Evolutionary conservation across 1,284 basidiomycete genomes (phyloP), one percentile per base, ranked within the genome.

Genomic region (Trichosporon asahii): DNA sequence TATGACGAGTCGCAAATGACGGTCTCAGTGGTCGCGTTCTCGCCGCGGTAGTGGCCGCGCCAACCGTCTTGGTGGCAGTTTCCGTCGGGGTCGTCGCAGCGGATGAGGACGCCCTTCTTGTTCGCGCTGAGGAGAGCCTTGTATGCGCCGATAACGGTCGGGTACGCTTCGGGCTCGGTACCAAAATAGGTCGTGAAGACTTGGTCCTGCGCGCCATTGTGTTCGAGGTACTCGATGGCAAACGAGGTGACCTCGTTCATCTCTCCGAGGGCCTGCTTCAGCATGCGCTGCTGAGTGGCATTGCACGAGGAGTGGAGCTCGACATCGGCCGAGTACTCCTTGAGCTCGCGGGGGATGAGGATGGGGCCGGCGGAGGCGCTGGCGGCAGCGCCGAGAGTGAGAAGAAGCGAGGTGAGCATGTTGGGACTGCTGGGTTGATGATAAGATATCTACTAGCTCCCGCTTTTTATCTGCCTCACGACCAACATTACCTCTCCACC

Each of bases 11-110:
- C 76, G 68, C 80, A 82, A 70, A 82, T 82, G 74, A 82, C 85
- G 1, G 84, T 85, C 75, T 85, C 85, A 9, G 70, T 57, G 2
- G 84, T 84, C 3, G 79, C 84, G 68, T 85, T 85, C 67, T 79
- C 74, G 21, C 84, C 84, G 60, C 84, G 76, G 82, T 82, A 85
- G 75, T 85, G 84, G 4, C 85, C 84, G 64, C 76, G 72, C 80
- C 80, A 85, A 1, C 79, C 82, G 29, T 73, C 67, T 25, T 79
- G 78, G 27, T 70, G 68, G 66, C 80, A 81, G 73, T 79, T 79
- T 74, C 76, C 77, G 61, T 85, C 84, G 14, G 76, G 74, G 73
- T 85, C 75, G 70, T 85, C 84, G 72, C 85, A 85, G 65, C 84
- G 77, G 37, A 84, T 64, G 1, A 81, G 23, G 2, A 80, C 77